Percentiles rank a stretch among this genome's conserved stretches.
Conservation (phyloP, 2,329 filamentous ascomycete genomes). For the Colletotrichum eleusines region DNA sequence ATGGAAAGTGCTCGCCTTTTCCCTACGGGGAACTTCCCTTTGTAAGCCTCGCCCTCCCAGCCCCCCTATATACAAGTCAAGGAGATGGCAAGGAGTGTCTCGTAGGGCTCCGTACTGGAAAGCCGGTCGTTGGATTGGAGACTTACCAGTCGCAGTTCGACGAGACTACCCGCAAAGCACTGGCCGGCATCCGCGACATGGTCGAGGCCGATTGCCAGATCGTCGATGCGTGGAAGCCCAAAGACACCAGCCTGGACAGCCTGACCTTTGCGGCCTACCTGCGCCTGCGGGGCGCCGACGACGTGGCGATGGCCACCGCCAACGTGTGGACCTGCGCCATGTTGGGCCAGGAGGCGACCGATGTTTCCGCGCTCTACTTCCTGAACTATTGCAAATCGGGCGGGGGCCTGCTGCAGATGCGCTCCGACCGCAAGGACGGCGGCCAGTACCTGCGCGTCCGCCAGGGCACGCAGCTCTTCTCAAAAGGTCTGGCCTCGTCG, state of each 20-base stretch:
- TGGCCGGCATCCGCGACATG: not conserved
- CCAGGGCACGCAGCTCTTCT: not conserved
- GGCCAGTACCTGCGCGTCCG: not conserved
- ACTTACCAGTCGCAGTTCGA: not conserved
- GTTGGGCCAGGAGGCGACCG: not conserved
- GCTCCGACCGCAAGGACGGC: not conserved
- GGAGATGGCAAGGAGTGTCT: not conserved
- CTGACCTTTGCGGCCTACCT: not conserved
- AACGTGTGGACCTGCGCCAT: not conserved
- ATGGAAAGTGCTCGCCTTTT: not conserved
- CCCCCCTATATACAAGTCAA: not conserved
- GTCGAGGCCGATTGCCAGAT: not conserved
- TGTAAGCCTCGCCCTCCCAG: not conserved
- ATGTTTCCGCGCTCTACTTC: not conserved
- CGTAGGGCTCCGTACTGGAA: not conserved
- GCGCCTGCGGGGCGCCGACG: not conserved
- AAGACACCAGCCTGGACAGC: not conserved
- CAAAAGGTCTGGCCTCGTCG: not conserved
- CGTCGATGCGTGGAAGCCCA: not conserved
- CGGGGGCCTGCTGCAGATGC: not conserved
- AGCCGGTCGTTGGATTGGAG: not conserved
- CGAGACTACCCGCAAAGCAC: not conserved
- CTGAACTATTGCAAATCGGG: not conserved
- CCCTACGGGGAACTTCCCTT: not conserved
- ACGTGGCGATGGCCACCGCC: not conserved